Base-by-base conservation (phyloP, 2,329 filamentous ascomycete genomes). In the Neurospora crassa region DNA sequence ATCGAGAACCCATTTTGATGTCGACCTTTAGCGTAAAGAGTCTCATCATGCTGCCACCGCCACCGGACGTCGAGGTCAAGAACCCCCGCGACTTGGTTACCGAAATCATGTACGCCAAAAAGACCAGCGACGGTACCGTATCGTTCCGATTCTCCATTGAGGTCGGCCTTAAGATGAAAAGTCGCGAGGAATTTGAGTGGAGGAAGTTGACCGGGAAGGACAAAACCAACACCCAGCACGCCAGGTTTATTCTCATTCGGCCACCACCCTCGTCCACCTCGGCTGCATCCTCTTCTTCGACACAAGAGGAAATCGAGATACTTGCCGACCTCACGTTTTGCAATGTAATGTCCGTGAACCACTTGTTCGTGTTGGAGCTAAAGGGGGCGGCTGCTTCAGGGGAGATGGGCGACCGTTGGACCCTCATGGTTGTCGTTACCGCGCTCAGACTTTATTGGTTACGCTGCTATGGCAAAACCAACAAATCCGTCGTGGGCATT, bases 361-460 rank as follows among this genome's bases (percentile, higher is more conserved):
- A 70, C 45, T 5, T 68, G 1, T 73, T 72, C 24, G 42, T 69
- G 1, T 34, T 73, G 43, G 72, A 73, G 59, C 41, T 72, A 5
- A 68, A 67, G 29, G 72, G 71, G 16, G 67, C 68, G 18, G 72
- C 68, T 16, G 12, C 24, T 18, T 70, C 69, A n/a, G 71, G 71
- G 5, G 72, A 68, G 20, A 45, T 73, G 24, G 72, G 72, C 29
- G 72, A 72, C 18, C 71, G 72, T 6, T 72, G 72, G 72, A 59
- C 45, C 1, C 71, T 73, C 14, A 72, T 71, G 69, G 72, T 71
- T 6, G 71, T 72, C 5, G 59, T 40, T 2, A 72, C 69, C 2
- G 63, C 71, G 14, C 69, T 73, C 16, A 47, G 68, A 4, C 67
- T 73, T 12, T 59, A 70, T 40, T 70, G 41, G 67, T 20, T 73